These are phyloP conservation scores for Flaveria bidentis DNA, from an alignment of 129 eudicot species.

Conservation along the genomic window DNA sequence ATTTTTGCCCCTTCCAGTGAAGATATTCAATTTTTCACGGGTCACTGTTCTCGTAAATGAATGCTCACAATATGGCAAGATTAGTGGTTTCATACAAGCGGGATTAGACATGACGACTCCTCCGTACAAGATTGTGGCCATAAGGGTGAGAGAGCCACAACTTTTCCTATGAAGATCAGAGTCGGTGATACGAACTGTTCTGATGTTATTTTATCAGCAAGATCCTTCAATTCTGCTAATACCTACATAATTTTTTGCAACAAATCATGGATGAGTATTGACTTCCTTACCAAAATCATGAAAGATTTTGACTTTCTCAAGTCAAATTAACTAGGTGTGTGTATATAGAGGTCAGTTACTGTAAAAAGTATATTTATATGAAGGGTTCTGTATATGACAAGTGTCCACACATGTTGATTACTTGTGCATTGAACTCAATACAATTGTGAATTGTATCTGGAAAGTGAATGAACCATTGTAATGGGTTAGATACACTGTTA, in stretches of 20 bases:
- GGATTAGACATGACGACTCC: conserved; percentile 35
- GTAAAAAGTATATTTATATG: no score
- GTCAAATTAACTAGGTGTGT: background rate
- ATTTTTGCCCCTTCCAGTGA: conserved; percentile 2
- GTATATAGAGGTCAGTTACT: no score
- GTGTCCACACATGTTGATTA: background rate
- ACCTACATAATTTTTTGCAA: conserved; percentile 44
- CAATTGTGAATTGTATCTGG: background rate
- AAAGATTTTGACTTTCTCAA: background rate
- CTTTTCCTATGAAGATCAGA: conserved; percentile 82
- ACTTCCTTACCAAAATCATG: background rate
- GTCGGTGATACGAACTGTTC: conserved; percentile 75
- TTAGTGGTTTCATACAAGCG: conserved; percentile 14
- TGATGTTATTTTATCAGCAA: conserved; percentile 59
- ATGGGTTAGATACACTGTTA: background rate
- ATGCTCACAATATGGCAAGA: background rate
- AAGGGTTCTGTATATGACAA: no score
- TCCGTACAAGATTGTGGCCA: conserved; percentile 59
- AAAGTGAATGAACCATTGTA: background rate
- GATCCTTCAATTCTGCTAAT: conserved; percentile 73
- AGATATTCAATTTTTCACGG: background rate
- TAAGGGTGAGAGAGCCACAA: conserved; percentile 91
- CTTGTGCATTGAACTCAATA: background rate
- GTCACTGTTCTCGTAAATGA: conserved; percentile 3
- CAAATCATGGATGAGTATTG: background rate